Conservation (phyloP, 1,284 basidiomycete genomes). For the Ceratobasidium sp. region DNA sequence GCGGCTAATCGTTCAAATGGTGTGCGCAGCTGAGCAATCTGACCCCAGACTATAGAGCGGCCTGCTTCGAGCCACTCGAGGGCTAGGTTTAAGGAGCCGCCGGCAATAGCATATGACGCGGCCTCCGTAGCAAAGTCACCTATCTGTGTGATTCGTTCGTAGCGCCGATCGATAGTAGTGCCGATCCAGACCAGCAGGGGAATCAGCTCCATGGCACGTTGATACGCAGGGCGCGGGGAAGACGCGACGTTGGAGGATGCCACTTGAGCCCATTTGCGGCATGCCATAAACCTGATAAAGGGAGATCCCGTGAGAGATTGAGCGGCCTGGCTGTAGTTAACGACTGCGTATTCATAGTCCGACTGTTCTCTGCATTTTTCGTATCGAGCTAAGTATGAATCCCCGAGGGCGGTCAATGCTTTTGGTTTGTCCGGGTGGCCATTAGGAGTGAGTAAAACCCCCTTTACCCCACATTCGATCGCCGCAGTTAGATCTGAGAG, state of each 20-base stretch:
- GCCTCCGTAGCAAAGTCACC: not conserved
- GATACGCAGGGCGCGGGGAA: not conserved
- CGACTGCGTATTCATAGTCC: too few species aligned
- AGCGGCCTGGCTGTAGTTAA: too few species aligned
- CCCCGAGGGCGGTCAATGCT: not conserved
- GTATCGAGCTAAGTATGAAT: not conserved
- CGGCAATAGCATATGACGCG: not conserved
- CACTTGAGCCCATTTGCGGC: not conserved
- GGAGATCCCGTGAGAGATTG: not conserved
- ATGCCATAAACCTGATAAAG: not conserved
- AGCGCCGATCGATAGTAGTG: not conserved
- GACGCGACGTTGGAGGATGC: too few species aligned
- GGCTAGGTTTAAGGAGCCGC: not conserved
- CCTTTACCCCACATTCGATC: not conserved
- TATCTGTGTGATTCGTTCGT: not conserved
- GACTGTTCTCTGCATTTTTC: not conserved
- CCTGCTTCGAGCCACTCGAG: too few species aligned
- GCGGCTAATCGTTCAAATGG: not conserved
- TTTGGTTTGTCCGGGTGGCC: not conserved
- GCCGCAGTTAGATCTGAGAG: not conserved
- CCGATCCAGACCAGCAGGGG: slow-evolving; percentile 4
- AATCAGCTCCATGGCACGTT: not conserved
- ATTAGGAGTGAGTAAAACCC: not conserved
- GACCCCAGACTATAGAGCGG: too few species aligned
- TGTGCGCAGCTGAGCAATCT: too few species aligned